Base-by-base conservation (phyloP, 306 rosid species). In the Hippophae gyantsensis region DNA sequence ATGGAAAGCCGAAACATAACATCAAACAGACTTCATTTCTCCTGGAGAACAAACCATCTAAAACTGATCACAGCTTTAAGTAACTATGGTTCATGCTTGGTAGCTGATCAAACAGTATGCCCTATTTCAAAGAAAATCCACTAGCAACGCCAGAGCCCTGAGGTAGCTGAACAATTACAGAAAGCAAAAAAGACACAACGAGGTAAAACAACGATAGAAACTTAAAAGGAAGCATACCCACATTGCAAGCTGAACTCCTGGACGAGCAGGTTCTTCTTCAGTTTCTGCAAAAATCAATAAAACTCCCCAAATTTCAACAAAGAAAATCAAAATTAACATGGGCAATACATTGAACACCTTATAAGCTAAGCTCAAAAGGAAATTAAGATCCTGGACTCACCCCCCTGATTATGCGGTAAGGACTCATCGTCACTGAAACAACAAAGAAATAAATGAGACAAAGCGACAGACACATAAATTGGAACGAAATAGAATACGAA, bases 211-310 rank as follows among this genome's bases (percentile, higher is more conserved):
- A 42, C 26, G 1, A 69, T 7, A 48, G 48, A 57, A 43, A 43
- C 66, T 18, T 64, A 23, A 55, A 52, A 13, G 38, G 14, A 65
- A 67, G 62, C 95, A 69, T 77, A 86, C 95, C 97, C 97, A 90
- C 95, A 90, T 90, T 38, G 95, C 94, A 67, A 90, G 95, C 69
- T 84, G 84, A 55, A 90, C 64, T 60, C 63, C 79, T 10, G 94
- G 94, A 56, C 47, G 70, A 12, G 74, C 42, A 26, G 66, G 76
- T 74, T 75, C 87, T 57, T 76, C 85, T 48, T 79, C 90, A 2
- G 56, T 58, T n/a, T 61, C 62, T 81, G 73, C 82, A 65, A 32
- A 43, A 14, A 47, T 18, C 43, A 43, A 63, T 52, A 5, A 58
- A 67, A 44, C 12, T 53, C 48, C 13, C 48, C 45, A 63, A 23